Percentiles rank a stretch among this genome's conserved stretches.
phyloP scores from a whole-genome alignment of 345 rosid genomes.

The Murraya koenigii region DNA sequence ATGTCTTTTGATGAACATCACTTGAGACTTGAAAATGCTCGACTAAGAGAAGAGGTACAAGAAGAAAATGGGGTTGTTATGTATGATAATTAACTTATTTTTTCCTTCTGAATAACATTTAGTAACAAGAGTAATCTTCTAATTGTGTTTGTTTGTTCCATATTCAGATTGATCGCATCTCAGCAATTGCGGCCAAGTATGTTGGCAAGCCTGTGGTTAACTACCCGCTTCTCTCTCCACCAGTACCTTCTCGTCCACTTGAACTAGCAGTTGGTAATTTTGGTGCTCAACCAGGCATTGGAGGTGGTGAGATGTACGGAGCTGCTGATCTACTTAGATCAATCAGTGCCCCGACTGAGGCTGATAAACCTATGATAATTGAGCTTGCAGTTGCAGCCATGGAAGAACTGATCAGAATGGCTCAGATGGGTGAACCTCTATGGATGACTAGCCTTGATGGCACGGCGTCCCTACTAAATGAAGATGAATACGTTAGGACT shows the following conservation, averaged over 20 bases:
- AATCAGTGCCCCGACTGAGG: conserved; percentile 49
- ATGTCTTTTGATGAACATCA: conserved; percentile 97
- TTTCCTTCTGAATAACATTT: not conserved
- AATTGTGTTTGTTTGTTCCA: not conserved
- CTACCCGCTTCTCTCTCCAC: conserved; percentile 68
- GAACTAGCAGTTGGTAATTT: conserved; percentile 65
- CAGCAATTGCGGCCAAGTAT: conserved; percentile 89
- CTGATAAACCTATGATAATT: conserved; percentile 60
- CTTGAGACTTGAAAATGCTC: conserved; percentile 80
- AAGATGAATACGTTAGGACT: conserved; percentile 60
- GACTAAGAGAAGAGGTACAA: conserved; percentile 84
- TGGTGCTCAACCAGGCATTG: conserved; percentile 42
- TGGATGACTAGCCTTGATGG: conserved; percentile 68
- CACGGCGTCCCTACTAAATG: conserved; percentile 34
- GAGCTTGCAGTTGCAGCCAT: conserved; percentile 87
- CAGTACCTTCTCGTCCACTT: conserved; percentile 58
- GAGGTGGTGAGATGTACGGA: conserved; percentile 56
- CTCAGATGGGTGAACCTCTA: conserved; percentile 72
- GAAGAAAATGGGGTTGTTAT: not conserved
- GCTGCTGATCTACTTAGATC: conserved; percentile 73
- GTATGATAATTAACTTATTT: not conserved
- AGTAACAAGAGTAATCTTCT: not conserved
- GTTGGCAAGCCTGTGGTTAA: conserved; percentile 87
- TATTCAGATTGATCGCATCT: conserved; percentile 76
- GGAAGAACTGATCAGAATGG: conserved; percentile 82